These are phyloP conservation scores for Boehmeria nivea DNA, from an alignment of 306 rosid species.

Conservation along the genomic window DNA sequence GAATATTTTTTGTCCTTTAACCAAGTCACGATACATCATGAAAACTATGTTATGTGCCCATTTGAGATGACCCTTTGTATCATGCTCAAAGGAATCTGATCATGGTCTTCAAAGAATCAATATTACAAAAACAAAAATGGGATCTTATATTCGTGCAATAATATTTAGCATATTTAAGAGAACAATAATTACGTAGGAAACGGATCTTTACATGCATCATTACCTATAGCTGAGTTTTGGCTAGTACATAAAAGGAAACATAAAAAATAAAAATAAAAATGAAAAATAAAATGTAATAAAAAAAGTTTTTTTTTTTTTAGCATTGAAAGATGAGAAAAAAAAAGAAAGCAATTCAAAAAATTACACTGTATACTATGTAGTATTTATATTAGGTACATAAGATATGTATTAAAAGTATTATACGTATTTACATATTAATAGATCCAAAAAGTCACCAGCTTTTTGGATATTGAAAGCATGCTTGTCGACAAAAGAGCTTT, in stretches of 20 bases:
- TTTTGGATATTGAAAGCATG: conserved; percentile 1
- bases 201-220: not conserved
- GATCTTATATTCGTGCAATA: not conserved
- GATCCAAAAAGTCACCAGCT: not conserved
- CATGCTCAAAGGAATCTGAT: not conserved
- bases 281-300: not conserved
- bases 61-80: not conserved
- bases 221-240: not conserved
- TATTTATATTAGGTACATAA: not conserved
- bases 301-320: too few relatives aligned
- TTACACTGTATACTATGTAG: too few relatives aligned
- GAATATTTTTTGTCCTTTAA: too few relatives aligned
- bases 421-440: not conserved
- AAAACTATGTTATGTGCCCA: too few relatives aligned
- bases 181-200: not conserved
- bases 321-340: too few relatives aligned
- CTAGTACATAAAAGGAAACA: too few relatives aligned
- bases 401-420: not conserved
- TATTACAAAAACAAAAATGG: not conserved
- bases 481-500: conserved; percentile 7
- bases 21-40: too few relatives aligned
- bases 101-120: not conserved
- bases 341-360: too few relatives aligned
- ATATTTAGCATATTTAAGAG: not conserved
- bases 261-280: not conserved